Evolutionary conservation across 345 rosid genomes (phyloP).

Genomic region (Salix purpurea): DNA sequence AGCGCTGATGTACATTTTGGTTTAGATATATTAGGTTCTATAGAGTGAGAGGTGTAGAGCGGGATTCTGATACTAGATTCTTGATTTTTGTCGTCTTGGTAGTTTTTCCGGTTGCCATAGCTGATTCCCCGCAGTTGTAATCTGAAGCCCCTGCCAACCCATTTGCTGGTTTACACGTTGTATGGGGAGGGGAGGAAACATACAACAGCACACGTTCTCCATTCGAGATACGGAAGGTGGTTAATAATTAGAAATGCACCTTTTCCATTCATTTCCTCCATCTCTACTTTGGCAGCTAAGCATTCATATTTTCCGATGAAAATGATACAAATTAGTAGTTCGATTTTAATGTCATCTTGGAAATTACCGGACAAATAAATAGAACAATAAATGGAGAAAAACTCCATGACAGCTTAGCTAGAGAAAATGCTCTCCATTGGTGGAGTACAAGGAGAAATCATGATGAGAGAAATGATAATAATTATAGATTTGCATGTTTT

Average conservation of each 20-base stretch:
- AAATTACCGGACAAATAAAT: background rate
- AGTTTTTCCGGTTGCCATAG: background rate
- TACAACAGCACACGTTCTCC: background rate
- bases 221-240: background rate
- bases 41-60: conserved; percentile 21
- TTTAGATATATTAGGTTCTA: conserved; percentile 21
- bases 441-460: too few relatives aligned
- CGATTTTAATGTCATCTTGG: background rate
- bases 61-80: conserved; percentile 11
- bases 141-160: background rate
- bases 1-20: conserved; percentile 40
- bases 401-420: background rate
- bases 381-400: background rate
- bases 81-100: background rate
- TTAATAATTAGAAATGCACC: background rate
- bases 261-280: background rate
- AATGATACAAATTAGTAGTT: background rate
- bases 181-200: background rate
- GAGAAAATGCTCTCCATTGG: background rate
- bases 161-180: background rate
- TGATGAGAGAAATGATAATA: too few relatives aligned
- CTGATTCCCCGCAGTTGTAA: background rate
- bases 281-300: background rate
- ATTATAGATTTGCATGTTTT: too few relatives aligned
- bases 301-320: background rate